phyloP scores from a whole-genome alignment of 2,329 filamentous ascomycete species.

The Pleurostoma richardsiae region DNA sequence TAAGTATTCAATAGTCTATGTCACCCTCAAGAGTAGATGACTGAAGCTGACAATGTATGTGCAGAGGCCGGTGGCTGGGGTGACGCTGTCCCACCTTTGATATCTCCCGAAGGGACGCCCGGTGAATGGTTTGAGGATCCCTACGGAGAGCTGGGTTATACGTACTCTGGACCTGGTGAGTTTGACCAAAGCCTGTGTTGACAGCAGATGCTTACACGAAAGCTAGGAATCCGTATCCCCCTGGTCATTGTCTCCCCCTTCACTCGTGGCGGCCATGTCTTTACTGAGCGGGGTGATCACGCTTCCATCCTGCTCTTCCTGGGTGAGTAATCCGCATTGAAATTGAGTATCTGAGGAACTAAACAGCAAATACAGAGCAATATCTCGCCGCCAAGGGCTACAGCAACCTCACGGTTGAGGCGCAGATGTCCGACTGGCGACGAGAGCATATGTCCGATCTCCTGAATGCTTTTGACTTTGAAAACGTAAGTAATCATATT shows the following conservation, averaged over 20 bases:
- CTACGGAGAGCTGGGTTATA: constrained; percentile 29
- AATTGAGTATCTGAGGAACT: not conserved
- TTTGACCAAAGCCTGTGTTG: not conserved
- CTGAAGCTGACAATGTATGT: not conserved
- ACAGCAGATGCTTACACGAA: not conserved
- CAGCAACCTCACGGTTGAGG: constrained; percentile 9
- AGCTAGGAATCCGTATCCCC: constrained; percentile 38
- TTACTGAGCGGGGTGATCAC: constrained; percentile 49
- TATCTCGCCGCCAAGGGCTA: constrained; percentile 23
- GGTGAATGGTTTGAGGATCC: constrained; percentile 47
- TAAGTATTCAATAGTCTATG: constrained; percentile 15
- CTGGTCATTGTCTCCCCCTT: constrained; percentile 52
- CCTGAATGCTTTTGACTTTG: constrained; percentile 18
- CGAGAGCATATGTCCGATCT: constrained; percentile 17
- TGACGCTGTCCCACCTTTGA: constrained; percentile 48
- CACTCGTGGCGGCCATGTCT: constrained; percentile 47
- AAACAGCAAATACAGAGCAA: constrained; percentile 6
- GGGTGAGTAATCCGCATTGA: constrained; percentile 35
- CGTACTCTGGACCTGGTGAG: constrained; percentile 23
- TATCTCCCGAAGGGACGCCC: constrained; percentile 39
- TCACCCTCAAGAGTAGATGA: not conserved
- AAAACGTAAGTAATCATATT: constrained; percentile 8
- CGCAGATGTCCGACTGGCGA: constrained; percentile 17
- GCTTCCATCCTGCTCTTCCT: constrained; percentile 50
- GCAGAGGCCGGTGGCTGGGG: constrained; percentile 49